These are phyloP conservation scores for Ophioceras dolichostomum DNA, from an alignment of 2,329 filamentous ascomycete genomes.

Conservation along the genomic window DNA sequence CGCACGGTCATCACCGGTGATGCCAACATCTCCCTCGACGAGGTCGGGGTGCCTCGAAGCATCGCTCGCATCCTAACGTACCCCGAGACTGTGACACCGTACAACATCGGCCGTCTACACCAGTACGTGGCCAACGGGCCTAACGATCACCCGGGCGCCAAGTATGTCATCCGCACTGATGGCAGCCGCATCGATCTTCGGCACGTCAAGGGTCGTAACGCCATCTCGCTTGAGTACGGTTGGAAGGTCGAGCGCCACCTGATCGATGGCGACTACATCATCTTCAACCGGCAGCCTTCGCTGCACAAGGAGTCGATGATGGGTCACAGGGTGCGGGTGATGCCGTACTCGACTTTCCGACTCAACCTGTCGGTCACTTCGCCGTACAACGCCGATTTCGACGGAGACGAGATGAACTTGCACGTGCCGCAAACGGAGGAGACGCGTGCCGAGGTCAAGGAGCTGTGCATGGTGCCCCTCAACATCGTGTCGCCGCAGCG, in stretches of 20 bases:
- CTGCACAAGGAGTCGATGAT: constrained; percentile 99
- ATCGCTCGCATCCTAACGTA: constrained; percentile 92
- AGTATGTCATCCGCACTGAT: constrained; percentile 89
- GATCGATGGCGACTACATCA: constrained; percentile 91
- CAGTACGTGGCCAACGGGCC: constrained; percentile 86
- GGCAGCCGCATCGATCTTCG: constrained; percentile 91
- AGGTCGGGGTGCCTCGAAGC: constrained; percentile 90
- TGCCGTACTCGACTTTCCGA: constrained; percentile 98
- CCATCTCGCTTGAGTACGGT: constrained; percentile 82
- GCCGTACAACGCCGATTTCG: constrained; percentile 99
- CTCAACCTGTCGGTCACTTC: constrained; percentile 96
- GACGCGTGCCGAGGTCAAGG: constrained; percentile 84
- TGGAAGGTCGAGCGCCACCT: constrained; percentile 99
- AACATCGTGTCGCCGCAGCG: constrained; percentile 98
- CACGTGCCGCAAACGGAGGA: constrained; percentile 98
- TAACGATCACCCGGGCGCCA: constrained; percentile 88
- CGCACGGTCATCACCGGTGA: constrained; percentile 99
- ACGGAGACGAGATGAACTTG: constrained; percentile 99
- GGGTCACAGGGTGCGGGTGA: constrained; percentile 93
- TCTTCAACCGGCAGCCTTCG: constrained; percentile 99
- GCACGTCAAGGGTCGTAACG: constrained; percentile 78
- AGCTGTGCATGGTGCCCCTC: constrained; percentile 93
- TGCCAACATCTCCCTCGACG: constrained; percentile 88
- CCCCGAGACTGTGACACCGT: constrained; percentile 92
- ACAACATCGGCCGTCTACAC: constrained; percentile 91